These are phyloP conservation scores for Phaffomyces opuntiae DNA, from an alignment of 805 yeast species.

Conservation along the genomic window DNA sequence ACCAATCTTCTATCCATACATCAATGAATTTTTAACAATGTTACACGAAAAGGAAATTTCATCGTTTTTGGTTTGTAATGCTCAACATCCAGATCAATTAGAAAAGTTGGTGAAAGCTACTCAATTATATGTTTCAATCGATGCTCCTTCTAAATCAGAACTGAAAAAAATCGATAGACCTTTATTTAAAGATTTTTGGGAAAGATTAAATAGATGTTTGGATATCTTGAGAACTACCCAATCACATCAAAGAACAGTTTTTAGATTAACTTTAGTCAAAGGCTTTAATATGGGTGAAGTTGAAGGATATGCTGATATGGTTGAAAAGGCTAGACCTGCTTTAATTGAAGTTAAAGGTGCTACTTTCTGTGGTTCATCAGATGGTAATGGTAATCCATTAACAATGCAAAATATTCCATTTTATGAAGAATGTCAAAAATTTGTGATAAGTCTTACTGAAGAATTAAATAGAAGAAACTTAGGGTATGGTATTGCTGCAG, in stretches of 20 bases:
- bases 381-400: conserved; percentile 76
- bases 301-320: conserved; percentile 80
- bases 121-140: conserved; percentile 87
- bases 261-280: conserved; percentile 82
- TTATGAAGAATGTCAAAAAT: conserved; percentile 79
- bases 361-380: conserved; percentile 87
- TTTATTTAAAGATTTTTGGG: conserved; percentile 88
- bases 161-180: conserved; percentile 85
- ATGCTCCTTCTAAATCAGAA: conserved; percentile 81
- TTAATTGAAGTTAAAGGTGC: conserved; percentile 93
- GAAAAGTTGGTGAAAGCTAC: conserved; percentile 68
- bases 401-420: conserved; percentile 96
- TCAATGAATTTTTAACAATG: conserved; percentile 75
- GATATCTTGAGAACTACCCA: conserved; percentile 71
- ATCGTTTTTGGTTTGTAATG: conserved; percentile 87
- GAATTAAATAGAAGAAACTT: conserved; percentile 63
- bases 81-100: conserved; percentile 89
- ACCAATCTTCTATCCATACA: conserved; percentile 89
- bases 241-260: conserved; percentile 81
- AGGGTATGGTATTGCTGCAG: conserved; percentile 81
- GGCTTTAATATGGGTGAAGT: conserved; percentile 85
- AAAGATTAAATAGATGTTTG: conserved; percentile 70
- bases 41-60: conserved; percentile 76
- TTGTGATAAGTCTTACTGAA: conserved; percentile 56
- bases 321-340: conserved; percentile 73